Base-by-base conservation (phyloP, 768 basidiomycete species). In the Arthromyces matolae region DNA sequence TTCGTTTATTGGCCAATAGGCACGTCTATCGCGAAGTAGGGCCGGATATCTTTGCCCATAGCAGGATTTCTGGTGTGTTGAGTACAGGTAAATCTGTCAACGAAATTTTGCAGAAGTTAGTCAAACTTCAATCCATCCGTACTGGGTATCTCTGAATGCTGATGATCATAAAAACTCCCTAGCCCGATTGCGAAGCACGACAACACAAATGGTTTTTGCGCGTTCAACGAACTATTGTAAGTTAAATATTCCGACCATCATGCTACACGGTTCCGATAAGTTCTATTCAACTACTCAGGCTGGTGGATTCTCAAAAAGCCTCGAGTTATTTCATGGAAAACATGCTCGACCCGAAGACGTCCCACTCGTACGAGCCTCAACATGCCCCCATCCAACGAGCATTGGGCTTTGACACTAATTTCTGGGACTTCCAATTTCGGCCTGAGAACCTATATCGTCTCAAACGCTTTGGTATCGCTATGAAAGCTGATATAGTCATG, bases 1-100 rank as follows among this genome's bases (percentile, higher is more conserved):
- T 73, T 23, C 62, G 71, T 7, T 43, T 60, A 9, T 60, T 72
- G 5, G 63, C 69, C 4, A 68, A 50, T 25, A 63, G 64, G 29
- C 68, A 71, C 36, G 60, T 68, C 25, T 73, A 67, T n/a, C n/a
- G n/a, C n/a, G n/a, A n/a, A n/a, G n/a, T n/a, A n/a, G n/a, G 32
- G 22, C 64, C 67, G 1, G 63, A 71, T 42, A 64, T 69, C 1
- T 71, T 69, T 43, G 51, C 64, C 5, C 61, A 68, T 55, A 71
- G 64, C 8, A 64, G 69, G 6, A 60, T 73, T 31, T 66, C 65
- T 1, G 58, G 59, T 10, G 39, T 59, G 16, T 45, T 70, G 9
- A 63, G 64, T 42, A 67, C 66, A 0, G 55, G 59, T 10, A 68
- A 68, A 51, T 47, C 61, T 0, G 52, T 62, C 8, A 47, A 55